Evolutionary conservation across 2,329 filamentous ascomycete species (phyloP).

Genomic region (Fusarium sublunatum): DNA sequence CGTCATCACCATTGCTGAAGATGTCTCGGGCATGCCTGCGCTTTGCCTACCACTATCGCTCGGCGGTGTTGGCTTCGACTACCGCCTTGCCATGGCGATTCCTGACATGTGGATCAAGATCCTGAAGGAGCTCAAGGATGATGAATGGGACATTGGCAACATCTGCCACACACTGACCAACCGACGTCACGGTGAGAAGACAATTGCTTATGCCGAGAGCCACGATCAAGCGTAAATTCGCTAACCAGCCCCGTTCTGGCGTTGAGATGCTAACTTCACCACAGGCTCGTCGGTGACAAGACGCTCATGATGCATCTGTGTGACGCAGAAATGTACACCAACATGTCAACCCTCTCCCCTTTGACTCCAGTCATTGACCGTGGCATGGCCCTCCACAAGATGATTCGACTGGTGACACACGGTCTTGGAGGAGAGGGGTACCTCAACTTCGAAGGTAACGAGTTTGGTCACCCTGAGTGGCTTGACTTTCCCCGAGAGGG

Average conservation of each 20-base stretch:
- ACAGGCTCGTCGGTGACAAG: conserved; percentile 93
- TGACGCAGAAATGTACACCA: conserved; percentile 95
- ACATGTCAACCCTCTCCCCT: conserved; percentile 91
- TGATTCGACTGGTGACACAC: conserved; percentile 95
- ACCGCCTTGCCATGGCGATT: conserved; percentile 95
- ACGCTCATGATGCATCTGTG: conserved; percentile 98
- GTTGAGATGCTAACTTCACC: conserved; percentile 29
- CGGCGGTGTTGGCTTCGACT: conserved; percentile 96
- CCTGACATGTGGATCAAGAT: conserved; percentile 99
- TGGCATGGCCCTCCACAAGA: conserved; percentile 93
- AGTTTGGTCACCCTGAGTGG: conserved; percentile 99
- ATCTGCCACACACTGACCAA: conserved; percentile 92
- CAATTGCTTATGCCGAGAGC: conserved; percentile 96
- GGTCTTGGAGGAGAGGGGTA: conserved; percentile 94
- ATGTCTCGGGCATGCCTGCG: conserved; percentile 99
- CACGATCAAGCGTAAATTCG: conserved; percentile 92
- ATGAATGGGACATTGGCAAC: conserved; percentile 89
- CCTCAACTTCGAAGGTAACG: conserved; percentile 98
- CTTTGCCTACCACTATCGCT: conserved; percentile 86
- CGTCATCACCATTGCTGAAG: conserved; percentile 91
- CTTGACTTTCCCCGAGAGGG: conserved; percentile 96
- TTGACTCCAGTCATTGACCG: conserved; percentile 89
- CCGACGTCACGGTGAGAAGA: conserved; percentile 94
- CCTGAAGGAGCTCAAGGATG: conserved; percentile 90
- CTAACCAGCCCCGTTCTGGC: conserved; percentile 30